These are phyloP conservation scores for Penicillium expansum DNA, from an alignment of 2,329 filamentous ascomycete genomes.

Conservation along the genomic window DNA sequence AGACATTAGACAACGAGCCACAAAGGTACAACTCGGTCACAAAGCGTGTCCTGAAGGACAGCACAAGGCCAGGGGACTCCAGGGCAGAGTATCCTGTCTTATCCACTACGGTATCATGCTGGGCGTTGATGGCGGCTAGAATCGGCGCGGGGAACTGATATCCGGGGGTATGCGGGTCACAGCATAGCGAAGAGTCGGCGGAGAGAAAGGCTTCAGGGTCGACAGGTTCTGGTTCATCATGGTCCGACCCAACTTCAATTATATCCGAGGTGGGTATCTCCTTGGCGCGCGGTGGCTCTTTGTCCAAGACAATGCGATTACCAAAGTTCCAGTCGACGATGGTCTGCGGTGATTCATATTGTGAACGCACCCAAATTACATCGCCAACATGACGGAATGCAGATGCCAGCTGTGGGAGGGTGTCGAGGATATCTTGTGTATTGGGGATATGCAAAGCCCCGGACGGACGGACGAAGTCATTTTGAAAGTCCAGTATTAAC, in stretches of 20 bases:
- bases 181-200: constrained; percentile 35
- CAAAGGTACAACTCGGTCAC: constrained; percentile 88
- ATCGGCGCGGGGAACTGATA: constrained; percentile 52
- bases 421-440: constrained; percentile 64
- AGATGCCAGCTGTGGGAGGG: constrained; percentile 63
- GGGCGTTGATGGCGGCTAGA: constrained; percentile 49
- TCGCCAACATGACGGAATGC: constrained; percentile 70
- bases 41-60: constrained; percentile 76
- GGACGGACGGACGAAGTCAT: constrained; percentile 73
- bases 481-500: constrained; percentile 81
- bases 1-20: constrained; percentile 81
- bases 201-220: constrained; percentile 47
- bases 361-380: constrained; percentile 81
- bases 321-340: constrained; percentile 52
- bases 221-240: constrained; percentile 24
- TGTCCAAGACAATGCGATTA: constrained; percentile 44
- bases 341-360: constrained; percentile 64
- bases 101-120: constrained; percentile 53
- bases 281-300: constrained; percentile 12
- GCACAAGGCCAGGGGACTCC: constrained; percentile 67
- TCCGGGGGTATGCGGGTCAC: constrained; percentile 43
- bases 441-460: constrained; percentile 66
- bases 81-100: constrained; percentile 92
- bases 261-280: constrained; percentile 15
- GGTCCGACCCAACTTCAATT: constrained; percentile 22